Conservation (phyloP, 2,329 filamentous ascomycete genomes). For the Talaromyces sp. region DNA sequence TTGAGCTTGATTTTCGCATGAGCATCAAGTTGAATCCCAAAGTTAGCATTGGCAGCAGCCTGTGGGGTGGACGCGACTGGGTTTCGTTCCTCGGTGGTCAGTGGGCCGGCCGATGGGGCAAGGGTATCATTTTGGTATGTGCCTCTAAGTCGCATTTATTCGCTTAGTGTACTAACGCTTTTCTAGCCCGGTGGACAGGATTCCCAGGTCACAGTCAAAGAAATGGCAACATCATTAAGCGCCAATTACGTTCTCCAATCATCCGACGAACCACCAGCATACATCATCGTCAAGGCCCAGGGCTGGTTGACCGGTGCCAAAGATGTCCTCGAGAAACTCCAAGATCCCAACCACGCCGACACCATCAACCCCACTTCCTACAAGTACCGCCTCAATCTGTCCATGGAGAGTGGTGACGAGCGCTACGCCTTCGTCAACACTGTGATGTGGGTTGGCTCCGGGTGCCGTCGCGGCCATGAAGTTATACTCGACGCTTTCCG, state of each 20-base stretch:
- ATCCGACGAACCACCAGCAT: constrained; percentile 49
- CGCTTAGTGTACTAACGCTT: background rate
- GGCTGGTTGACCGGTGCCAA: constrained; percentile 50
- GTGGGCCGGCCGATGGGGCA: constrained; percentile 52
- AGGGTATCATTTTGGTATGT: constrained; percentile 48
- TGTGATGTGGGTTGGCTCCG: constrained; percentile 50
- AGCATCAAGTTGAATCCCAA: constrained; percentile 52
- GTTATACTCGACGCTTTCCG: constrained; percentile 39
- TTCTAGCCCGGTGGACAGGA: constrained; percentile 49
- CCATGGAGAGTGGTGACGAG: constrained; percentile 50
- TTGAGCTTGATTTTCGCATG: constrained; percentile 53
- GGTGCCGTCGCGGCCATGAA: constrained; percentile 46
- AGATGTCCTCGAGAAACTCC: constrained; percentile 48
- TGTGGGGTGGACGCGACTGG: constrained; percentile 52
- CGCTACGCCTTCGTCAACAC: constrained; percentile 49
- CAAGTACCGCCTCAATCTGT: constrained; percentile 47
- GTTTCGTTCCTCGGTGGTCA: constrained; percentile 50
- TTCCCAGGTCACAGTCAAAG: constrained; percentile 48
- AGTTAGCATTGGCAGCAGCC: constrained; percentile 44
- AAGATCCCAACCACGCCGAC: constrained; percentile 43
- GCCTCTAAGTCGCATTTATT: background rate
- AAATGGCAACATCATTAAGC: constrained; percentile 44
- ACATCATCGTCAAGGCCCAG: constrained; percentile 45
- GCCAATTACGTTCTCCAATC: constrained; percentile 50
- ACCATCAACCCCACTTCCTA: constrained; percentile 48